Base-by-base conservation (phyloP, 305 asterid genomes). In the Fraxinus xanthoxyloides region DNA sequence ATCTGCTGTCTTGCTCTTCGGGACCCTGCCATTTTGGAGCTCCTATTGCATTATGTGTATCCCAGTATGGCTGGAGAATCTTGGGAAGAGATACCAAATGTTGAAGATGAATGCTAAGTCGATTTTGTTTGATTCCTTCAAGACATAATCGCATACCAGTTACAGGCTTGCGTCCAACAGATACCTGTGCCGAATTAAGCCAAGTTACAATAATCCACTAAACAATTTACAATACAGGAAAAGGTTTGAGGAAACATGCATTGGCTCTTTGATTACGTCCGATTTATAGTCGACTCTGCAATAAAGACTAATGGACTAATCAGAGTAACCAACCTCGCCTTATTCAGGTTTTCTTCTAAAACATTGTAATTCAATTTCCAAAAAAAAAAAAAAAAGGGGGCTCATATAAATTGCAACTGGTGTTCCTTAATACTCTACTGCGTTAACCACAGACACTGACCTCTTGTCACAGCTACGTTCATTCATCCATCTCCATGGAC, bases 1-100 rank as follows among this genome's bases (percentile, higher is more conserved):
- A 94, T 77, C 97, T 67, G 86, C 97, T 93, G 86, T 92, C 98
- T 87, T 92, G 98, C 79, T 94, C 97, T 84, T 94, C 98, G 0
- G 97, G 93, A 2, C 95, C 98, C 84, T 89, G 96, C 98, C 98
- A 94, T 83, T 89, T 94, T 7, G 96, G 97, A 75, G 98, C 95
- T 59, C 97, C 98, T 10, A 94, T 92, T 10, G 95, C 93, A 24
- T 92, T 74, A 15, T 92, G 93, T 0, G 90, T 19, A 83, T 92
- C 96, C 98, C 98, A 94, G 79, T 88, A 87, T 3, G 96, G 95
- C 83, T 87, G 94, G 65, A 94, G 93, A 85, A 94, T 88, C 92
- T 89, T 92, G 10, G 98, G 98, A 72, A 92, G 95, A 28, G 85
- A 76, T 10, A 77, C 84, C 35, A 91, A 63, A 85, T 94, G 97